Percentiles rank a stretch among this genome's conserved stretches.
Evolutionary conservation across 805 yeast genomes (phyloP).

Genomic region (Metschnikowia bowlesiae): DNA sequence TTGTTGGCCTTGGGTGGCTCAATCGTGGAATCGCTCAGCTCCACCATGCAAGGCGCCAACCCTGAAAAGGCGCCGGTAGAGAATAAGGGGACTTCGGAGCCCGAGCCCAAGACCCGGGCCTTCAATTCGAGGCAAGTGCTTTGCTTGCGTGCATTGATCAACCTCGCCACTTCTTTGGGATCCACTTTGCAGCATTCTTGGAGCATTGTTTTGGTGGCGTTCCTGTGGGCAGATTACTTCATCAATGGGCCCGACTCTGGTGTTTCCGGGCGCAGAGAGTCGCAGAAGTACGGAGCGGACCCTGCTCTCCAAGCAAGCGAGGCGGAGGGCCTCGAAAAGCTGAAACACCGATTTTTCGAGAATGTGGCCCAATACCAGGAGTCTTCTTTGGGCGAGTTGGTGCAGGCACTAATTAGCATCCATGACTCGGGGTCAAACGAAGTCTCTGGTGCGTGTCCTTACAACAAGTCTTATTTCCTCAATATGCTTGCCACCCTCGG

Average conservation of each 20-base stretch:
- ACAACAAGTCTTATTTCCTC: constrained; percentile 53
- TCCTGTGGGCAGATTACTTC: constrained; percentile 76
- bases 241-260: constrained; percentile 50
- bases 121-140: constrained; percentile 66
- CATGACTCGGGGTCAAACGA: constrained; percentile 24
- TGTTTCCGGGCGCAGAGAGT: not conserved
- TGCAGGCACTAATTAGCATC: constrained; percentile 44
- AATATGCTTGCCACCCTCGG: constrained; percentile 50
- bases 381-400: constrained; percentile 45
- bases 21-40: constrained; percentile 48
- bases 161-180: constrained; percentile 79
- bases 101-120: not conserved
- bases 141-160: constrained; percentile 73
- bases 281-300: constrained; percentile 7
- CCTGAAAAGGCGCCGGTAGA: not conserved
- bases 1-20: constrained; percentile 46
- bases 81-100: not conserved
- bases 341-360: constrained; percentile 59
- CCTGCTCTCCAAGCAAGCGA: constrained; percentile 45
- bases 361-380: constrained; percentile 54
- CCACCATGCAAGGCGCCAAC: constrained; percentile 23
- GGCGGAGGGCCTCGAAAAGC: constrained; percentile 46
- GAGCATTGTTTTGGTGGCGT: constrained; percentile 53
- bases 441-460: constrained; percentile 38
- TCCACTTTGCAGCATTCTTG: constrained; percentile 65